These are phyloP conservation scores for Vitis riparia DNA, from an alignment of 164 flowering plant species.

Conservation along the genomic window DNA sequence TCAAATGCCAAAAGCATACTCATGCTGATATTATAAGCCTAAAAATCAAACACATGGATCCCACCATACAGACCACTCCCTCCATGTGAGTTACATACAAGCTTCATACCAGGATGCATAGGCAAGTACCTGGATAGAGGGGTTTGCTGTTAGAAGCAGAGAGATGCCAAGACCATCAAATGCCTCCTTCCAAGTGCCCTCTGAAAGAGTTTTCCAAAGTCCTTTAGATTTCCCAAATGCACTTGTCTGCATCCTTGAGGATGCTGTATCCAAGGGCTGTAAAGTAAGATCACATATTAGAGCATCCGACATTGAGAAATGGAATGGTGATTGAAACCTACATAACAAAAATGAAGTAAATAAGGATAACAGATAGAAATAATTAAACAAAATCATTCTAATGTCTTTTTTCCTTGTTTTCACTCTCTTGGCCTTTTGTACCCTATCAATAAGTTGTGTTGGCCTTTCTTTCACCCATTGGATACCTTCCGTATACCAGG, in stretches of 20 bases:
- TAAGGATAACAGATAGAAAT: too few species aligned
- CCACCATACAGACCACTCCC: neutral
- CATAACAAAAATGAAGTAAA: too few species aligned
- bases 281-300: constrained; percentile 15
- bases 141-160: constrained; percentile 82
- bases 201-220: constrained; percentile 69
- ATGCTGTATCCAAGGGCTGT: constrained; percentile 88
- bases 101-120: neutral
- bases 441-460: too few species aligned
- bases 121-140: constrained; percentile 75
- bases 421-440: too few species aligned
- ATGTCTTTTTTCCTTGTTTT: too few species aligned
- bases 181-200: constrained; percentile 70
- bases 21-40: neutral
- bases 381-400: too few species aligned
- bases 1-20: neutral
- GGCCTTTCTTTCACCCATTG: too few species aligned
- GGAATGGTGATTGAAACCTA: neutral
- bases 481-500: too few species aligned
- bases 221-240: constrained; percentile 91
- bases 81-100: neutral
- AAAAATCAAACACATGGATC: neutral
- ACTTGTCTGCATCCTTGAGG: constrained; percentile 94
- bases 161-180: constrained; percentile 90
- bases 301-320: neutral